Evolutionary conservation across 306 rosid genomes (phyloP), one percentile per base, ranked within the genome.

Genomic region (Erythrophleum fordii): DNA sequence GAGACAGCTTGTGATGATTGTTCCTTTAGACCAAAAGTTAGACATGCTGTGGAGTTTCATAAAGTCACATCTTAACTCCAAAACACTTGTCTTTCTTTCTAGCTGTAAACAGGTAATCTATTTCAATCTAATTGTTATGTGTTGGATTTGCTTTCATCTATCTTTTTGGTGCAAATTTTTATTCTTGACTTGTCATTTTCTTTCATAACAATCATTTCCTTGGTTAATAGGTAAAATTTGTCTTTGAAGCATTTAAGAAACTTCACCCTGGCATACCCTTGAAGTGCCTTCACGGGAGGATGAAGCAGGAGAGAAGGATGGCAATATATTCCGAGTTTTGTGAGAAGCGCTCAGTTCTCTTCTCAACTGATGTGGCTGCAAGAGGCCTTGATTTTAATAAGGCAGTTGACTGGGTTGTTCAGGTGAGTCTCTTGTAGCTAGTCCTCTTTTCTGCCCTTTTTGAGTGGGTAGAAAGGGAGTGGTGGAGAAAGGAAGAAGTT

Each of bases 361-460:
- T 95, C 81, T 87, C 93, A 23, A 95, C 99, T 14, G 99, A 95
- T 82, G 93, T 95, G 77, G 94, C 97, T 11, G 87, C 97, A 26
- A 93, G 99, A 82, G 99, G 98, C 71, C 99, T 95, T 87, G 99
- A 95, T 89, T 95, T 95, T 87, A 87, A 95, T 60, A 88, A 86
- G 86, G 98, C 92, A 52, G 97, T 95, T 29, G 92, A 95, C 83
- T 95, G 99, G 99, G 99, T 95, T 79, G 97, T 95, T 78, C 99
- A 95, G 97, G 99, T 88, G 79, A 79, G 82, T 80, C 59, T 81
- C 58, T 77, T 78, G 45, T 41, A 56, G 17, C 62, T 64, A 14
- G 41, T 62, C 73, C 68, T 72, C 51, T 69, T 11, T 22, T 31
- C 23, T 17, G 12, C 18, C 35, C n/a, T 13, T 64, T 53, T 51